Evolutionary conservation across 768 basidiomycete genomes (phyloP).

Genomic region (Podaxis pistillaris): DNA sequence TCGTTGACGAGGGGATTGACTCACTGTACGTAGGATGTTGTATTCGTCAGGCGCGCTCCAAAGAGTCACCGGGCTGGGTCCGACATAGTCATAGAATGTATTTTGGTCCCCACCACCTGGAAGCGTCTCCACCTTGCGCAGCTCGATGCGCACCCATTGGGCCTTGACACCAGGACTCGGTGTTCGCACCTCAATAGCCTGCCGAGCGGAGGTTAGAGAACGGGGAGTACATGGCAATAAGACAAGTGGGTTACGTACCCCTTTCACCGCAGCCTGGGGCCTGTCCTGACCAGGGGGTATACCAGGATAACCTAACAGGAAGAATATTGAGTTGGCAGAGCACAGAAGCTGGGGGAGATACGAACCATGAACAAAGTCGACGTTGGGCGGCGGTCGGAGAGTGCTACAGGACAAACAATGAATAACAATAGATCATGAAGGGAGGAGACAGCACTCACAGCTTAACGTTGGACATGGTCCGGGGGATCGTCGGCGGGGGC

Average conservation of each 20-base stretch:
- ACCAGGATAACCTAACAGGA: slow-evolving; percentile 69
- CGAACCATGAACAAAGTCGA: slow-evolving; percentile 83
- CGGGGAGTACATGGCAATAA: slow-evolving; percentile 1
- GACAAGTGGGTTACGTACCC: slow-evolving; percentile 49
- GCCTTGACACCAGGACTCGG: slow-evolving; percentile 78
- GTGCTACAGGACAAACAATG: slow-evolving; percentile 43
- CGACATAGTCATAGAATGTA: slow-evolving; percentile 78
- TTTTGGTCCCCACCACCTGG: slow-evolving; percentile 68
- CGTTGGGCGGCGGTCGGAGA: slow-evolving; percentile 83
- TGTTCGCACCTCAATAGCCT: slow-evolving; percentile 87
- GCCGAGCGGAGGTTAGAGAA: slow-evolving; percentile 13
- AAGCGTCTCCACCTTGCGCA: slow-evolving; percentile 86
- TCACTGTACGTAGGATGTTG: slow-evolving; percentile 63
- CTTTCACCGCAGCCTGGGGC: slow-evolving; percentile 82
- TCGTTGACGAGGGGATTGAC: slow-evolving; percentile 23
- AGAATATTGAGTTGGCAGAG: slow-evolving; percentile 16
- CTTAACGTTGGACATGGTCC: slow-evolving; percentile 34
- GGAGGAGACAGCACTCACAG: slow-evolving; percentile 24
- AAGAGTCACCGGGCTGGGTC: slow-evolving; percentile 76
- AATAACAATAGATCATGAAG: slow-evolving; percentile 3
- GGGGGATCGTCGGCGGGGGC: neutral
- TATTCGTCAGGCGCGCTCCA: slow-evolving; percentile 84
- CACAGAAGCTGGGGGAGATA: slow-evolving; percentile 13
- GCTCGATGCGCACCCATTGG: slow-evolving; percentile 89
- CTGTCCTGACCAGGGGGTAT: slow-evolving; percentile 78